phyloP scores from a whole-genome alignment of 495 filamentous ascomycete species.

The Darksidea phi region DNA sequence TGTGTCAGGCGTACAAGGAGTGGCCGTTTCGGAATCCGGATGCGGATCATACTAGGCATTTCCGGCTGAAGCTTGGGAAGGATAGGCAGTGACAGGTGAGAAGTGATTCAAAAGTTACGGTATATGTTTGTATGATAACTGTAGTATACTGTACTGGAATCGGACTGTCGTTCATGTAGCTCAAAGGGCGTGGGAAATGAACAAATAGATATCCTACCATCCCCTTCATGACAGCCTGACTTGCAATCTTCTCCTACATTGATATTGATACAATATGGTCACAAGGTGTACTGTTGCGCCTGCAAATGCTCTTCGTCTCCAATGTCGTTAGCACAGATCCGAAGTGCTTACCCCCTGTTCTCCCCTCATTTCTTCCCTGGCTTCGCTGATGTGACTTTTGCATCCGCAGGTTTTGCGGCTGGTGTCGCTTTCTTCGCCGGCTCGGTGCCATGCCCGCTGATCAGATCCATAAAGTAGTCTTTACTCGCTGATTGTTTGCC shows the following conservation, averaged over 20 bases:
- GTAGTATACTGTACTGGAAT: too few species aligned
- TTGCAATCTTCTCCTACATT: too few species aligned
- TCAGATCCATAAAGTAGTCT: conserved; percentile 34
- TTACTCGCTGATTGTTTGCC: not conserved
- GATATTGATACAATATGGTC: too few species aligned
- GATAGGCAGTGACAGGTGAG: too few species aligned
- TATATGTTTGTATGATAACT: not conserved
- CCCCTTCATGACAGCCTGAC: too few species aligned
- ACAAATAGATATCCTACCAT: too few species aligned
- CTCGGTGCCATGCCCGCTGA: conserved; percentile 26
- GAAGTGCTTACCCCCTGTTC: not conserved
- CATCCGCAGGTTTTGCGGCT: not conserved
- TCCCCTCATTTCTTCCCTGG: conserved; percentile 17
- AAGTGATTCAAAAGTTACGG: not conserved
- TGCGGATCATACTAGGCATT: conserved; percentile 16
- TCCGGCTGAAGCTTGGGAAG: conserved; percentile 3
- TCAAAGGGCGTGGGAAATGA: too few species aligned
- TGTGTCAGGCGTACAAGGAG: conserved; percentile 53
- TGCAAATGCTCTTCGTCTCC: not conserved
- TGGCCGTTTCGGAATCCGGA: conserved; percentile 54
- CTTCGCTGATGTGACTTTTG: conserved; percentile 10
- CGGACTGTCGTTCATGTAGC: too few species aligned
- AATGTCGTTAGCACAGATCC: not conserved
- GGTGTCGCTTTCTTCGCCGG: conserved; percentile 14
- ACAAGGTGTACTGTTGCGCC: too few species aligned